Base-by-base conservation (phyloP, 2,329 filamentous ascomycete species). In the Fusarium xylarioides region DNA sequence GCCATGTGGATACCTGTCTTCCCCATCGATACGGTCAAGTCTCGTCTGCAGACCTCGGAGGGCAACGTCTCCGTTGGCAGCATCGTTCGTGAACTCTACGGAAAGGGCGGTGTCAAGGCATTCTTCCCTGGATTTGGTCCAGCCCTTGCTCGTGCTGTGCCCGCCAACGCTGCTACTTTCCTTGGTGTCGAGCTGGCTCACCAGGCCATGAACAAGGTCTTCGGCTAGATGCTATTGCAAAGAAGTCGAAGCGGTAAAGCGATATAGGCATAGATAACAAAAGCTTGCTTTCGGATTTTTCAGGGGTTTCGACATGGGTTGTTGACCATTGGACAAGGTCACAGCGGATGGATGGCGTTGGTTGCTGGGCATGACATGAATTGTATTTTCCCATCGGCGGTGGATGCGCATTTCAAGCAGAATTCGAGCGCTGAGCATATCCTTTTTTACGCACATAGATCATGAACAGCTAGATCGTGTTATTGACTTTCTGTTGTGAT, bases 1-100 rank as follows among this genome's bases (percentile, higher is more conserved):
- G 96, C 96, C 71, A 99, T 99, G 96, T 99, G 96, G 96, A 96
- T 98, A 76, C 95, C 96, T 60, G 95, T 99, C 46, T 99, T 99
- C 89, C 96, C 96, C 28, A 89, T 99, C 73, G 96, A 99, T 80
- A 99, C 96, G 0, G 91, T 99, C 85, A 99, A 99, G 90, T 95
- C 92, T 73, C 88, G 95, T 42, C 85, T 99, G 81, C 96, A 99
- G 87, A 97, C 94, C 47, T 94, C 94, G 46, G 93, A 96, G 79
- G 95, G 94, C 54, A 92, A 92, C 76, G 91, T 95, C 55, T 94
- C 92, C 1, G 90, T 99, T 57, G 89, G 91, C 21, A 91, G 93
- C 12, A 94, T 96, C 37, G 89, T 99, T 57, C 88, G 89, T 73
- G 90, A 94, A 61, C 86, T 99, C n/a, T 97, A 97, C 80, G 91